These are phyloP conservation scores for Hymenotorrendiella dingleyae DNA, from an alignment of 2,329 filamentous ascomycete species.

Conservation along the genomic window DNA sequence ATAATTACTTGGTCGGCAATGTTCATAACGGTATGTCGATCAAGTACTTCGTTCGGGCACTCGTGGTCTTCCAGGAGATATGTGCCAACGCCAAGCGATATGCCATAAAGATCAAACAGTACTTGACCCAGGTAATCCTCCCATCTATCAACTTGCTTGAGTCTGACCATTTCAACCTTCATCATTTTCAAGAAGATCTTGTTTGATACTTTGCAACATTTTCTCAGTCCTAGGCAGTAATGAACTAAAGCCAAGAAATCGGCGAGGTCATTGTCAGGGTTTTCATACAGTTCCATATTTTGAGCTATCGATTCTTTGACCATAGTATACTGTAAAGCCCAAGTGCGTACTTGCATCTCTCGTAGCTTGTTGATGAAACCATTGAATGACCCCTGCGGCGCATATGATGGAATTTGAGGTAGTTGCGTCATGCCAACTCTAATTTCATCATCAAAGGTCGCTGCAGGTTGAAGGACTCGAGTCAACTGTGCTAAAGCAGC, in stretches of 20 bases:
- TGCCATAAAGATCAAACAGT: slow-evolving; percentile 73
- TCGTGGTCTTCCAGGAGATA: slow-evolving; percentile 72
- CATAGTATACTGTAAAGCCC: slow-evolving; percentile 81
- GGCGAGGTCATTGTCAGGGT: slow-evolving; percentile 65
- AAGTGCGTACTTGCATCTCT: slow-evolving; percentile 81
- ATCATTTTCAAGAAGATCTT: slow-evolving; percentile 86
- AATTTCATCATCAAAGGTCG: slow-evolving; percentile 81
- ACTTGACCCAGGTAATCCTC: slow-evolving; percentile 84
- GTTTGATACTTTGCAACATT: slow-evolving; percentile 77
- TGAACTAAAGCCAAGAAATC: slow-evolving; percentile 79
- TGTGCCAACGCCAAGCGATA: slow-evolving; percentile 65
- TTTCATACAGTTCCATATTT: slow-evolving; percentile 56
- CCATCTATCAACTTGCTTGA: slow-evolving; percentile 72
- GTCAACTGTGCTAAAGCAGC: slow-evolving; percentile 65
- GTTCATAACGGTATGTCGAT: slow-evolving; percentile 72
- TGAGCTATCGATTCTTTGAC: slow-evolving; percentile 70
- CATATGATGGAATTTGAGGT: slow-evolving; percentile 48
- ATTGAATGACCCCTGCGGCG: slow-evolving; percentile 38
- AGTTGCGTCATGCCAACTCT: slow-evolving; percentile 65
- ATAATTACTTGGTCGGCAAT: slow-evolving; percentile 79
- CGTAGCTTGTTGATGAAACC: slow-evolving; percentile 64
- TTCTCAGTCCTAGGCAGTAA: slow-evolving; percentile 74
- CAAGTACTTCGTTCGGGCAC: slow-evolving; percentile 70
- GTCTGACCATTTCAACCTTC: slow-evolving; percentile 74
- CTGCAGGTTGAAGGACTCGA: slow-evolving; percentile 70